phyloP scores from a whole-genome alignment of 2,329 filamentous ascomycete genomes.

The Scopulariopsis brevicaulis region DNA sequence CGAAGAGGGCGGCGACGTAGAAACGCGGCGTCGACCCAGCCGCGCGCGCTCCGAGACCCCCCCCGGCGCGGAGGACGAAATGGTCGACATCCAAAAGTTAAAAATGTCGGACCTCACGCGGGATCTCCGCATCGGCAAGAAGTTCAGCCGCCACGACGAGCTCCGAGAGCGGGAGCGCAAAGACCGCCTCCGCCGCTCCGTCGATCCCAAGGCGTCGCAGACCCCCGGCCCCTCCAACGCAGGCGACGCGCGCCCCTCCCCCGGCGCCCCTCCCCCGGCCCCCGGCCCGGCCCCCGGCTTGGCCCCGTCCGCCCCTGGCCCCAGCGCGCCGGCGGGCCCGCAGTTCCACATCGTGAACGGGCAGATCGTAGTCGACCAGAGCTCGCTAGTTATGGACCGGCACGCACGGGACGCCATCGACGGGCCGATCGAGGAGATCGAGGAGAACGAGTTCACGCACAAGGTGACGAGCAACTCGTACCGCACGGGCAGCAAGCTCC shows the following conservation, averaged over 20 bases:
- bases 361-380: slow-evolving; percentile 59
- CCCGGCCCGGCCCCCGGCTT: no score
- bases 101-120: slow-evolving; percentile 65
- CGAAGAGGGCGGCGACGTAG: slow-evolving; percentile 9
- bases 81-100: slow-evolving; percentile 54
- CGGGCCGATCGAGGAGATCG: slow-evolving; percentile 49
- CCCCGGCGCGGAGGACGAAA: slow-evolving; percentile 48
- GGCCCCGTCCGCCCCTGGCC: neutral
- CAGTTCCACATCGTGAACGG: slow-evolving; percentile 59
- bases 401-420: slow-evolving; percentile 49
- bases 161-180: slow-evolving; percentile 56
- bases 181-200: slow-evolving; percentile 16
- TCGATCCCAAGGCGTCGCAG: slow-evolving; percentile 23
- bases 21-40: slow-evolving; percentile 14
- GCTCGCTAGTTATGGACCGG: slow-evolving; percentile 55
- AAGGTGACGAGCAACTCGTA: slow-evolving; percentile 60
- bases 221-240: slow-evolving; percentile 1
- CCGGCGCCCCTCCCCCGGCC: neutral
- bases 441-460: slow-evolving; percentile 69
- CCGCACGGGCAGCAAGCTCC: slow-evolving; percentile 46
- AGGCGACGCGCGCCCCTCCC: neutral
- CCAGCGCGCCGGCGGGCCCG: slow-evolving; percentile 19
- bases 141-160: slow-evolving; percentile 62
- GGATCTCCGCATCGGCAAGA: slow-evolving; percentile 60
- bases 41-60: slow-evolving; percentile 42